Evolutionary conservation across 2,329 filamentous ascomycete genomes (phyloP).

Genomic region (Fragosphaeria purpurea): DNA sequence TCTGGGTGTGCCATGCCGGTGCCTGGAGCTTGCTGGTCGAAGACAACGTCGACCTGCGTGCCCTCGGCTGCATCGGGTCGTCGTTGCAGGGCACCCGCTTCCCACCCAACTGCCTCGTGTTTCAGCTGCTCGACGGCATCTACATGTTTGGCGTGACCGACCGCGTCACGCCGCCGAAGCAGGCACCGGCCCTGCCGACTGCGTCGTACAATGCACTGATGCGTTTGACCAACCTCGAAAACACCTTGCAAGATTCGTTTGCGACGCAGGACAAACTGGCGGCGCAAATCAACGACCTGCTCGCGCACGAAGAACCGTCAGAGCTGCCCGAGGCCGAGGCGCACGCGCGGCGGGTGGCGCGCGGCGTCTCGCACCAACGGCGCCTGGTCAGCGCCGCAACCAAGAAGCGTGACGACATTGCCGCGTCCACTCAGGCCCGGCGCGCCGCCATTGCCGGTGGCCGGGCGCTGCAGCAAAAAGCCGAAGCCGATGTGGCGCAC

Average conservation of each 20-base stretch:
- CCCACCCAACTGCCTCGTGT: conserved; percentile 68
- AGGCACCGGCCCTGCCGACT: conserved; percentile 44
- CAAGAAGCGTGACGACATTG: conserved; percentile 56
- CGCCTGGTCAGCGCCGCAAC: conserved; percentile 54
- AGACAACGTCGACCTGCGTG: conserved; percentile 58
- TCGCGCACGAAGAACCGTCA: conserved; percentile 24
- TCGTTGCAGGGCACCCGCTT: conserved; percentile 57
- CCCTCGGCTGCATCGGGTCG: conserved; percentile 67
- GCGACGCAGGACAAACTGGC: conserved; percentile 65
- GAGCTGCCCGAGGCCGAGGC: conserved; percentile 38
- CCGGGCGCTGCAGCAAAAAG: conserved; percentile 45
- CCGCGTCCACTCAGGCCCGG: conserved; percentile 54
- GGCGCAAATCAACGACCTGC: conserved; percentile 60
- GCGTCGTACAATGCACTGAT: conserved; percentile 84
- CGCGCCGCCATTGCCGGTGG: conserved; percentile 59
- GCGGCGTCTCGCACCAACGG: conserved; percentile 52
- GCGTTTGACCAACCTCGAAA: conserved; percentile 78
- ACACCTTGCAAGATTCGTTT: conserved; percentile 82
- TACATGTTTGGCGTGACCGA: conserved; percentile 32
- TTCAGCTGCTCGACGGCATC: conserved; percentile 8
- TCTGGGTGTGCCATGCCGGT: conserved; percentile 57
- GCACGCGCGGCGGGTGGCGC: conserved; percentile 34
- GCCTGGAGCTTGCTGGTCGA: conserved; percentile 58
- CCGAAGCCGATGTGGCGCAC: conserved; percentile 50
- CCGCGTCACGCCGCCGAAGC: conserved; percentile 37